Conservation (phyloP, 495 filamentous ascomycete species). For the Jackrogersella multiformis region DNA sequence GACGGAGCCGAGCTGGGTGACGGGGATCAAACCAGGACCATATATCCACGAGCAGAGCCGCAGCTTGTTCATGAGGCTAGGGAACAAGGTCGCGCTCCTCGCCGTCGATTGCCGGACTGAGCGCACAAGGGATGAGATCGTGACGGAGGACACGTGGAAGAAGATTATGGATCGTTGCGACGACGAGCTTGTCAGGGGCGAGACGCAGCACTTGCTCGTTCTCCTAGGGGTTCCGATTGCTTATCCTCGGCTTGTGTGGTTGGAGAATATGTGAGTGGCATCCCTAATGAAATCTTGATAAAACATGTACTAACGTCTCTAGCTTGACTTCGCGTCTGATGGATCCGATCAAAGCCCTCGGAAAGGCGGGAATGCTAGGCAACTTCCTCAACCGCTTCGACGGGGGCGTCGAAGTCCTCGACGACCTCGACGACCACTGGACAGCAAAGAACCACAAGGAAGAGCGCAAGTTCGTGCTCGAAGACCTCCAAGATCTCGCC, state of each 20-base stretch:
- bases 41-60: slow-evolving; percentile 89
- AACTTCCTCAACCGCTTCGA: slow-evolving; percentile 87
- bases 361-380: slow-evolving; percentile 82
- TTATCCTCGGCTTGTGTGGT: slow-evolving; percentile 85
- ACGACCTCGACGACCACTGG: slow-evolving; percentile 96
- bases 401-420: slow-evolving; percentile 90
- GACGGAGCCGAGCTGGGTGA: slow-evolving; percentile 89
- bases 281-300: not conserved
- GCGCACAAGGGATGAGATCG: slow-evolving; percentile 78
- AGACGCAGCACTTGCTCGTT: slow-evolving; percentile 89
- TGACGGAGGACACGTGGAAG: slow-evolving; percentile 83
- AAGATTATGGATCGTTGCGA: slow-evolving; percentile 85
- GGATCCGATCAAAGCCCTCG: slow-evolving; percentile 88
- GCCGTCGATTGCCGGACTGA: slow-evolving; percentile 94
- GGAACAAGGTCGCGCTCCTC: slow-evolving; percentile 79
- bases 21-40: slow-evolving; percentile 81
- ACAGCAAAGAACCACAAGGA: slow-evolving; percentile 91
- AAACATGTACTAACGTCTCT: slow-evolving; percentile 20
- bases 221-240: slow-evolving; percentile 88
- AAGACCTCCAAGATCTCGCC: slow-evolving; percentile 89
- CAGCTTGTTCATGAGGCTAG: slow-evolving; percentile 85
- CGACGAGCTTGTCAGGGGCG: slow-evolving; percentile 80
- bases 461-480: slow-evolving; percentile 85
- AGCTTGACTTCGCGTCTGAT: slow-evolving; percentile 85
- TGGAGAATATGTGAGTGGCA: slow-evolving; percentile 70